These are phyloP conservation scores for Debaryomyces hansenii DNA, from an alignment of 805 yeast species.

Conservation along the genomic window DNA sequence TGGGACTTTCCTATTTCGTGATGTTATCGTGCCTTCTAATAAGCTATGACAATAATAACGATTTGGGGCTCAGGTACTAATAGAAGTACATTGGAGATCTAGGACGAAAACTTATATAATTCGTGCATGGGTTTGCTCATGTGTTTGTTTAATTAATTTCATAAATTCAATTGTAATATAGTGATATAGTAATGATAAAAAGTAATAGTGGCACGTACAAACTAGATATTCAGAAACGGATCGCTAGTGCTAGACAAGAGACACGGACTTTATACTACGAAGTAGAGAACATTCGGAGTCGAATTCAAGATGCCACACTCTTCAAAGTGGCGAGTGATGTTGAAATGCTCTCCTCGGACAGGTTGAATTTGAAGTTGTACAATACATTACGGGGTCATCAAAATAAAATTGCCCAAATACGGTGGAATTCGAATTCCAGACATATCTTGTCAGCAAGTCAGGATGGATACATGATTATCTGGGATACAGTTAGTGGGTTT, in stretches of 20 bases:
- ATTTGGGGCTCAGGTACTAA: no score
- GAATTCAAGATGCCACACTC: constrained; percentile 48
- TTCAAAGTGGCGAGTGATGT: constrained; percentile 36
- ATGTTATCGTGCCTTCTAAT: background rate
- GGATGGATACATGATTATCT: constrained; percentile 80
- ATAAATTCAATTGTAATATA: background rate
- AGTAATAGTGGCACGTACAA: background rate
- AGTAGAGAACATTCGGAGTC: constrained; percentile 43
- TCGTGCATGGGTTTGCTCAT: no score
- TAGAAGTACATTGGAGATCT: no score
- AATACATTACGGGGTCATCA: constrained; percentile 61
- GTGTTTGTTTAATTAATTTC: background rate
- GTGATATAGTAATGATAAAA: background rate
- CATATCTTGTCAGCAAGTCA: constrained; percentile 73
- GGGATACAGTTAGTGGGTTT: constrained; percentile 76
- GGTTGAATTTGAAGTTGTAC: constrained; percentile 28
- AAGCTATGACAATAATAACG: no score
- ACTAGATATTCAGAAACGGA: constrained; percentile 8
- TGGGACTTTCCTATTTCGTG: background rate
- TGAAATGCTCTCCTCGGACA: constrained; percentile 28
- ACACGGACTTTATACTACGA: constrained; percentile 50
- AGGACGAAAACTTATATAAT: no score
- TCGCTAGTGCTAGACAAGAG: constrained; percentile 40
- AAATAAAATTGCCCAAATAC: constrained; percentile 66
- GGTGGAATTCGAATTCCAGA: constrained; percentile 67